Base-by-base conservation (phyloP, 1,139 yeast species). In the Suhomyces ambrosiae region DNA sequence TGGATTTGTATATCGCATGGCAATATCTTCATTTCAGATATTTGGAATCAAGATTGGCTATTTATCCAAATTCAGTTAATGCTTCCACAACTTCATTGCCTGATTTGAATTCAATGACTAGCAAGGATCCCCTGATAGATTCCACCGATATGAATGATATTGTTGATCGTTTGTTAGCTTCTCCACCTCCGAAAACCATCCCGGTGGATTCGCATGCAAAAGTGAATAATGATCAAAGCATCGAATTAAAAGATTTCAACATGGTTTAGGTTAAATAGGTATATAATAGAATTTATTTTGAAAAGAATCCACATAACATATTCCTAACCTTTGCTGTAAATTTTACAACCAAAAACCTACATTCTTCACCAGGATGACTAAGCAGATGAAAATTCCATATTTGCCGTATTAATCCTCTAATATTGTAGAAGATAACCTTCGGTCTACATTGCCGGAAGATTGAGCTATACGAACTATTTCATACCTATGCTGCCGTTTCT, bases 1-100 rank as follows among this genome's bases (percentile, higher is more conserved):
- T 89, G 43, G 96, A 89, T 59, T 61, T 86, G 28, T 75, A 81
- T 48, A 85, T 88, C 42, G 89, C 88, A 11, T 78, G 76, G 37
- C 95, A 86, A 57, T 89, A 80, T 56, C 65, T 84, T 34, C 75
- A 81, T 54, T 85, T 76, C 56, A 60, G 53, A 41, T 49, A 50
- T 30, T 37, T 46, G 25, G 56, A 58, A 29, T 15, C 16, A 16
- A 24, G 21, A 9, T 13, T 11, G 8, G 17, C 11, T 3, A 14
- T 10, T 11, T 15, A 10, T 26, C 3, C 14, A 7, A 13, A 26
- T 7, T 4, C 33, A 8, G 6, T 15, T 8, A 8, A 16, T 6
- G n/a, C 16, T 4, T 26, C 32, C 5, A 21, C 33, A 3, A n/a
- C 9, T 13, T 27, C 33, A 5, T 17, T 37, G 10, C 23, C 40